phyloP scores from a whole-genome alignment of 2,329 filamentous ascomycete genomes.

The Sphaceloma murrayae region DNA sequence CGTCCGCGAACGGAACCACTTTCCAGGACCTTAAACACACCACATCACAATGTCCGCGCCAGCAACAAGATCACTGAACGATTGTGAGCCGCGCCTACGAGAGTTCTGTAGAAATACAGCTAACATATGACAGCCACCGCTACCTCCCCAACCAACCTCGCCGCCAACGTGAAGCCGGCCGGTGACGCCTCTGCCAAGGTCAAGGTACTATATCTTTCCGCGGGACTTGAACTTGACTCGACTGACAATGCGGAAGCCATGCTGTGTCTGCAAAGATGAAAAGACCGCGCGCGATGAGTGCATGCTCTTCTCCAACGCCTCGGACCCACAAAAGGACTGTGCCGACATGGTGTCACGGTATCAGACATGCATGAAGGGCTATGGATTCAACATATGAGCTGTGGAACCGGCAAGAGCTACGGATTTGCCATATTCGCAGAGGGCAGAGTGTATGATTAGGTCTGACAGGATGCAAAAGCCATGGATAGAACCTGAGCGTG shows the following conservation, averaged over 20 bases:
- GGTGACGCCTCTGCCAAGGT: constrained; percentile 34
- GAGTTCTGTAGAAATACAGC: background rate
- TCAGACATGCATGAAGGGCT: constrained; percentile 83
- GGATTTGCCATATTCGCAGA: background rate
- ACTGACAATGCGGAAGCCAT: constrained; percentile 52
- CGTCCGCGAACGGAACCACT: too few species aligned
- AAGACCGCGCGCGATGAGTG: constrained; percentile 91
- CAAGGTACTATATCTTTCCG: constrained; percentile 30
- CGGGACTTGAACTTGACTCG: background rate
- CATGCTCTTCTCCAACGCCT: constrained; percentile 89
- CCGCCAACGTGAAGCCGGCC: constrained; percentile 34
- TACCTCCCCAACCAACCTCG: constrained; percentile 34
- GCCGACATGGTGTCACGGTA: constrained; percentile 74
- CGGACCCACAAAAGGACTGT: constrained; percentile 78
- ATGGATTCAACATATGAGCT: constrained; percentile 61
- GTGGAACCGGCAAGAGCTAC: background rate
- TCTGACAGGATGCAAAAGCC: background rate
- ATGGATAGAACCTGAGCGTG: constrained; percentile 4
- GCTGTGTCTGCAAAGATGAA: constrained; percentile 95
- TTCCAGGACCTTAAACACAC: too few species aligned
- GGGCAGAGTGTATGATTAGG: too few species aligned
- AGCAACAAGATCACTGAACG: constrained; percentile 10
- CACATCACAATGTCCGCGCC: constrained; percentile 9
- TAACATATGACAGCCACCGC: constrained; percentile 14
- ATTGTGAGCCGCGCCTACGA: background rate